phyloP scores from a whole-genome alignment of 2,329 filamentous ascomycete genomes.

The Pseudocercospora cruenta region DNA sequence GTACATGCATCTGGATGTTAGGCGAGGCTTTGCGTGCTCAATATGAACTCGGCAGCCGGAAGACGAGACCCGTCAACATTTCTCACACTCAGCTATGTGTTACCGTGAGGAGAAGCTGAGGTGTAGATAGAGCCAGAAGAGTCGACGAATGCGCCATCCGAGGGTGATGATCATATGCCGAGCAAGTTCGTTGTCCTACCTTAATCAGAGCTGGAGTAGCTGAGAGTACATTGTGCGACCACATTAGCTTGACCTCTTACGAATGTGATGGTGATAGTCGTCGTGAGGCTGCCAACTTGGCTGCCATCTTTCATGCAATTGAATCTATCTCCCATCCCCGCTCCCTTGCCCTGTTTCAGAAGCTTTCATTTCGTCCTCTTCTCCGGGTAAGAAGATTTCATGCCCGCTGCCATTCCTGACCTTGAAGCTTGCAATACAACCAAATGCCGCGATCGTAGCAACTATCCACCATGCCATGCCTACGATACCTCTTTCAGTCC shows the following conservation, averaged over 20 bases:
- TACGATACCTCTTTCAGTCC: conserved; percentile 58
- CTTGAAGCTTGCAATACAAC: conserved; percentile 62
- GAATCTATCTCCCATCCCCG: conserved; percentile 34
- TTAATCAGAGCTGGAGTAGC: neutral
- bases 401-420: conserved; percentile 69
- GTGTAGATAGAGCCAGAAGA: neutral
- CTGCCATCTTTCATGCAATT: neutral
- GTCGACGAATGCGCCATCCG: neutral
- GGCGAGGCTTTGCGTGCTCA: neutral
- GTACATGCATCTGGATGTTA: neutral
- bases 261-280: neutral
- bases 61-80: neutral
- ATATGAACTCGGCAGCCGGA: neutral
- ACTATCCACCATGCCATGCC: conserved; percentile 63
- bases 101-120: neutral
- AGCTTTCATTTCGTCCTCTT: conserved; percentile 42
- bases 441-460: conserved; percentile 58
- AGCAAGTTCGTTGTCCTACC: neutral
- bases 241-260: neutral
- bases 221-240: neutral
- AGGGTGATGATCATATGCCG: neutral
- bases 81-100: neutral
- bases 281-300: neutral
- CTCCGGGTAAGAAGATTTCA: conserved; percentile 59
- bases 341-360: conserved; percentile 32